A percentile compares a stretch with the other conserved stretches of the same genome.
phyloP scores from a whole-genome alignment of 805 yeast species.

The Metschnikowia hibisci region DNA sequence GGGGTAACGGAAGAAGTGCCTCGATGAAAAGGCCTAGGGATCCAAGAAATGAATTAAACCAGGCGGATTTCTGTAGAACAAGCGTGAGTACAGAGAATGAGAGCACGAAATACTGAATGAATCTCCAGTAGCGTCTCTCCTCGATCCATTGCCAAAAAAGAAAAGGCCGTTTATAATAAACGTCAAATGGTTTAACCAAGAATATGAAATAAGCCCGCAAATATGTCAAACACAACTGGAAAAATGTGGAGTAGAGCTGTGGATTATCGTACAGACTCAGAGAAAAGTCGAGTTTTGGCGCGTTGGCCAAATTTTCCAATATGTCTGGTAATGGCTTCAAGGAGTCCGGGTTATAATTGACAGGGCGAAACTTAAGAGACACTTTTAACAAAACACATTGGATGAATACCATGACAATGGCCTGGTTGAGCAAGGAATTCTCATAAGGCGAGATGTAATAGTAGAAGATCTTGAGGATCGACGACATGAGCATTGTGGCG shows the following conservation, averaged over 20 bases:
- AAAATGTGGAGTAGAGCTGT: conserved; percentile 7
- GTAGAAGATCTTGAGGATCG: conserved; percentile 69
- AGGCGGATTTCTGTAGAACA: conserved; percentile 29
- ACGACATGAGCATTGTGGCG: conserved; percentile 81
- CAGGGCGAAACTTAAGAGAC: conserved; percentile 55
- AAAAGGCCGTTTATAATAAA: conserved; percentile 59
- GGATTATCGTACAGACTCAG: conserved; percentile 10
- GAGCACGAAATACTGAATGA: conserved; percentile 45
- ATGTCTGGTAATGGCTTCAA: conserved; percentile 29
- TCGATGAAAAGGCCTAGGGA: conserved; percentile 66
- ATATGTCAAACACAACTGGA: conserved; percentile 11
- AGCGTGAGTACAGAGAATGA: conserved; percentile 40
- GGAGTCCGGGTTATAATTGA: conserved; percentile 31
- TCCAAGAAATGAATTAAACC: conserved; percentile 53
- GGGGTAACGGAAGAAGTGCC: conserved; percentile 71
- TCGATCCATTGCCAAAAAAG: conserved; percentile 86
- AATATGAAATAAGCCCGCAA: conserved; percentile 18
- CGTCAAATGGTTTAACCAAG: conserved; percentile 61
- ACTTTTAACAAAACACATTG: conserved; percentile 63
- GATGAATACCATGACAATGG: conserved; percentile 78
- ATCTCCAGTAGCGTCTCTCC: conserved; percentile 57
- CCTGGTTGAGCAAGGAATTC: conserved; percentile 70
- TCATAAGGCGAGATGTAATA: conserved; percentile 81
- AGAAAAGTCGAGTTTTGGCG: conserved; percentile 9
- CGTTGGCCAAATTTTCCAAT: conserved; percentile 22